A percentile compares a stretch with the other conserved stretches of the same genome.
These are phyloP conservation scores for Escovopsis sp. DNA, from an alignment of 2,329 filamentous ascomycete species.

Conservation along the genomic window DNA sequence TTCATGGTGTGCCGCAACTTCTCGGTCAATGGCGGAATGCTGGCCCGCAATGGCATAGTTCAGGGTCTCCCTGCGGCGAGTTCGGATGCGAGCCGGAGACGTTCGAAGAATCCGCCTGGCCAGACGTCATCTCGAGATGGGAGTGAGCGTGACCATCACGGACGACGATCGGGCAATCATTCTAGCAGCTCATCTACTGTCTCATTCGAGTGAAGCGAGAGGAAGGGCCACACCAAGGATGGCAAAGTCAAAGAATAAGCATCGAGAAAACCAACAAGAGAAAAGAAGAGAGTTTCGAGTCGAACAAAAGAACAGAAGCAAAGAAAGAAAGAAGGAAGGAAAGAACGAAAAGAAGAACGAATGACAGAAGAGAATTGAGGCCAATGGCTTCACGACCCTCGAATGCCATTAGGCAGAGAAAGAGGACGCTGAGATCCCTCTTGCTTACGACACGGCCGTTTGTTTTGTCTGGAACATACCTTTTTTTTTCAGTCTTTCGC, in stretches of 20 bases:
- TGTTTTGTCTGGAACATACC: background rate
- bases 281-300: background rate
- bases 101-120: slow-evolving; percentile 32
- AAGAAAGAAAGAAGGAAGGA: too few relatives aligned
- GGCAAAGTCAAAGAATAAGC: background rate
- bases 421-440: too few relatives aligned
- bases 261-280: slow-evolving; percentile 3
- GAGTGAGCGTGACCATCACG: slow-evolving; percentile 26
- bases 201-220: slow-evolving; percentile 35
- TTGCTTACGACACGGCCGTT: too few relatives aligned
- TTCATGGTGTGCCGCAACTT: slow-evolving; percentile 98
- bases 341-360: too few relatives aligned
- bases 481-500: background rate
- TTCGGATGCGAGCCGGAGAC: slow-evolving; percentile 29
- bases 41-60: slow-evolving; percentile 53
- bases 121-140: slow-evolving; percentile 34
- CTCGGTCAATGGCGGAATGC: slow-evolving; percentile 90
- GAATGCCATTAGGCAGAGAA: background rate
- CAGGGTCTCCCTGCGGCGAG: slow-evolving; percentile 45
- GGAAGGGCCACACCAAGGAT: background rate
- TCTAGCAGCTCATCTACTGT: slow-evolving; percentile 49
- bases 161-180: slow-evolving; percentile 40
- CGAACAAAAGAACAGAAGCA: too few relatives aligned
- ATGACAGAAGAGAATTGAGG: too few relatives aligned
- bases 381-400: too few relatives aligned